Evolutionary conservation across 2,329 filamentous ascomycete species (phyloP), one percentile per base, ranked within the genome.

Genomic region (Cladosporium sp.): DNA sequence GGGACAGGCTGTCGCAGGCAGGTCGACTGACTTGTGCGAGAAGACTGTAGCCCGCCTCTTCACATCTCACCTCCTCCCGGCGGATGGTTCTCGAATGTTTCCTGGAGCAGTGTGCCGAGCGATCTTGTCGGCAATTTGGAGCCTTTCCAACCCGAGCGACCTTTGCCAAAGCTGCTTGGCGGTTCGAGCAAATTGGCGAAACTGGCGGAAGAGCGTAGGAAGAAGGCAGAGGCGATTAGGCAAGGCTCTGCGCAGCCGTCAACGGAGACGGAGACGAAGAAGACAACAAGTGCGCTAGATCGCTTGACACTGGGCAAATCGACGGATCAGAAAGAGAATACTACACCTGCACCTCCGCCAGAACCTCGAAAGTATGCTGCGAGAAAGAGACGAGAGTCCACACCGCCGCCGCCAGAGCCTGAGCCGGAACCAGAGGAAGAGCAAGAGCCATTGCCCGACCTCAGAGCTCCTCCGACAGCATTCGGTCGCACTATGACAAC

Each of bases 131-230:
- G 90, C 44, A 76, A 83, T 18, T 83, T 90, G 18, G 85, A 93
- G 12, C 68, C 73, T 44, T 79, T 91, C 59, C 83, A 88, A 49
- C 87, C 84, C 78, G 66, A 85, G 41, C 80, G 80, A 68, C 88
- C 85, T 63, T 82, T 80, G 58, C 86, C 88, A 21, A 90, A 92
- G 2, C 82, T 99, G 0, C 79, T 97, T 2, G 96, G 95, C 34
- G 96, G 95, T 38, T 86, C 88, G 10, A 96, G 94, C 5, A 99
- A 99, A 74, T 83, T 99, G 55, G 94, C 96, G 72, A 92, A 92
- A 58, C 82, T 99, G 51, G 93, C 94, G 61, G 92, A 92, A 38
- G 90, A 92, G 64, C 86, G 93, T 32, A 93, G 93, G 76, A 93
- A 92, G 79, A 96, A 93, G 78, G 88, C 88, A 15, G 88, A 88